Evolutionary conservation across 2,329 filamentous ascomycete species (phyloP), one percentile per base, ranked within the genome.

Genomic region (Cadophora malorum): DNA sequence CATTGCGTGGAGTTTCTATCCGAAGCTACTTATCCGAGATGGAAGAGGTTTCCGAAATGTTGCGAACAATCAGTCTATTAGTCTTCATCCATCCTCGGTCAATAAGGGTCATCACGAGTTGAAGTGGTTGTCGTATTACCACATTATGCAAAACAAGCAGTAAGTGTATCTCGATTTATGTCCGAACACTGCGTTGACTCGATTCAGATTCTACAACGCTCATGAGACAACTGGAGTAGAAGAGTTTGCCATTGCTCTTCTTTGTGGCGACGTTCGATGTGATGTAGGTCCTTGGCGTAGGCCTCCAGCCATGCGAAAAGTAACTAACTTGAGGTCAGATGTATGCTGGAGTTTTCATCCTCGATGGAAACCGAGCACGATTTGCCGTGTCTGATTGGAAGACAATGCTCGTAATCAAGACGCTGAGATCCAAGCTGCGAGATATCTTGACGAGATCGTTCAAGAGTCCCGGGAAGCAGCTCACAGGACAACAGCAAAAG

Each of bases 1-100:
- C 52, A 91, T 97, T 73, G 92, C 94, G 0, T 97, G 93, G 88
- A 94, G 93, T 63, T 97, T 99, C 81, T 98, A 99, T 76, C 96
- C 96, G 0, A 97, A 97, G 75, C 86, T 99, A 19, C 85, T 98
- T 3, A 88, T 91, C 31, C 88, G 91, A 66, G 94, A 98, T 75
- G 89, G 88, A 31, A 96, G 94, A 81, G 93, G 92, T 14, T 91
- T 94, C 84, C 90, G 94, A 65, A 98, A 97, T 73, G 89, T 97
- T 68, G 89, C 92, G 63, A 98, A 97, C 81, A 97, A 96, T 78
- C 95, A 98, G 79, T 86, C 88, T 55, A 94, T 99, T 73, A 93
- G 89, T 67, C 82, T 99, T 23, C 93, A 97, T 73, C 92, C 94
- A 0, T 92, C 91, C 0, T 97, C 93, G 0, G 92, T 99, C 72